Evolutionary conservation across 2,329 filamentous ascomycete species (phyloP), one percentile per base, ranked within the genome.

Genomic region (Hyphodiscus sp.): DNA sequence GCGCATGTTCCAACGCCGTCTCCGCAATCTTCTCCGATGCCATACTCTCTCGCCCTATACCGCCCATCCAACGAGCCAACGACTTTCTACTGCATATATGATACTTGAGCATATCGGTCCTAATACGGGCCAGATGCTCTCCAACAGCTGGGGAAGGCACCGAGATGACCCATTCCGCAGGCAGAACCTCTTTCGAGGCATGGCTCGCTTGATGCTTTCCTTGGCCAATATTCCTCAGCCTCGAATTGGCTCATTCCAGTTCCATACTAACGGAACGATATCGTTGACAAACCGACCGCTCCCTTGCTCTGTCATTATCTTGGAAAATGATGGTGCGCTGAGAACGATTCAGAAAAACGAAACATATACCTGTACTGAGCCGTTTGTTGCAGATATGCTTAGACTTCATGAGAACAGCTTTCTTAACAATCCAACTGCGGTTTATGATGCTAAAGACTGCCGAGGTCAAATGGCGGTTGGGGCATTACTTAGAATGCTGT

Each of bases 211-310:
- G 45, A 61, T 65, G 9, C 48, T 65, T 29, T 64, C 61, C 49
- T 56, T 65, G 18, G 57, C 62, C 41, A 50, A 55, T 64, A 64
- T n/a, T n/a, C n/a, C n/a, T n/a, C n/a, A n/a, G n/a, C n/a, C n/a
- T n/a, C n/a, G n/a, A n/a, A n/a, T n/a, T 15, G 59, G 58, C 26
- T 55, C 59, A 42, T 64, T 65, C 58, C 29, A 59, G 42, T 65
- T 61, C 26, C 44, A 65, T 56, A 54, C 61, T 52, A 54, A 69
- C 54, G 66, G 68, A 33, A 70, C 65, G 33, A 58, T 71, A n/a
- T n/a, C n/a, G n/a, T n/a, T n/a, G n/a, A 62, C 66, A 33, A 70
- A 68, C 55, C 65, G 67, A 42, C 68, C 68, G 20, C 60, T 69
- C 11, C 55, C 58, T 50, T 65, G 59, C 55, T 56, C 57, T 16